Percentiles rank a stretch among this genome's conserved stretches.
Evolutionary conservation across 2,329 filamentous ascomycete species (phyloP).

Genomic region (Teratosphaeriaceae sp.): DNA sequence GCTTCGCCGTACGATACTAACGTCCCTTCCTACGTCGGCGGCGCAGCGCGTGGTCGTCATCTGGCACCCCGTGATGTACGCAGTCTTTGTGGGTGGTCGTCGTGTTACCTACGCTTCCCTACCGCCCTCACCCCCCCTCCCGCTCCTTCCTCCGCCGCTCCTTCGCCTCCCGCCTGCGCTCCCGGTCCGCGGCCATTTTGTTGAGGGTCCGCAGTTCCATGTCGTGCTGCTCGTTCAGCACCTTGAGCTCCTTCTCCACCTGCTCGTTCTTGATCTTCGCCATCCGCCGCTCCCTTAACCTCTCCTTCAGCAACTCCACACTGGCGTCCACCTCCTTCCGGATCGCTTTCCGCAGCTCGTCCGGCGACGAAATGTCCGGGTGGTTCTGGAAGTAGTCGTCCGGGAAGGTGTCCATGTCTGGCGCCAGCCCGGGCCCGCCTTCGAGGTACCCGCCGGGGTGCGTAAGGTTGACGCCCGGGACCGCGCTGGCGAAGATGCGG

Average conservation of each 20-base stretch:
- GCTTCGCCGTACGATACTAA: too few relatives aligned
- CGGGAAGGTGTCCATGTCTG: conserved; percentile 33
- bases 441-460: conserved; percentile 42
- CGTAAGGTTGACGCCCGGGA: conserved; percentile 41
- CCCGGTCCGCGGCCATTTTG: conserved; percentile 33
- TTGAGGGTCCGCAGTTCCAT: conserved; percentile 40
- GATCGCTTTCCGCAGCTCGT: conserved; percentile 31
- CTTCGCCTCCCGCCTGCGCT: conserved; percentile 29
- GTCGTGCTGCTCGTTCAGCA: conserved; percentile 37
- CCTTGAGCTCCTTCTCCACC: conserved; percentile 38
- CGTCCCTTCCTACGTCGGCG: too few relatives aligned
- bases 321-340: conserved; percentile 23
- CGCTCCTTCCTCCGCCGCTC: conserved; percentile 23
- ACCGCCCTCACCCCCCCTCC: conserved; percentile 12
- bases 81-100: too few relatives aligned
- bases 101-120: too few relatives aligned
- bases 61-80: too few relatives aligned
- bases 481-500: conserved; percentile 35
- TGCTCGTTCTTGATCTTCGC: conserved; percentile 36
- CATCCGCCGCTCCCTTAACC: conserved; percentile 29
- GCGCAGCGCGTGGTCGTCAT: too few relatives aligned
- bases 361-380: conserved; percentile 26
- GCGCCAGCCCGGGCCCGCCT: conserved; percentile 39
- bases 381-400: conserved; percentile 34
- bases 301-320: conserved; percentile 26